phyloP scores from a whole-genome alignment of 495 filamentous ascomycete species.

The Apiosordaria backusii region DNA sequence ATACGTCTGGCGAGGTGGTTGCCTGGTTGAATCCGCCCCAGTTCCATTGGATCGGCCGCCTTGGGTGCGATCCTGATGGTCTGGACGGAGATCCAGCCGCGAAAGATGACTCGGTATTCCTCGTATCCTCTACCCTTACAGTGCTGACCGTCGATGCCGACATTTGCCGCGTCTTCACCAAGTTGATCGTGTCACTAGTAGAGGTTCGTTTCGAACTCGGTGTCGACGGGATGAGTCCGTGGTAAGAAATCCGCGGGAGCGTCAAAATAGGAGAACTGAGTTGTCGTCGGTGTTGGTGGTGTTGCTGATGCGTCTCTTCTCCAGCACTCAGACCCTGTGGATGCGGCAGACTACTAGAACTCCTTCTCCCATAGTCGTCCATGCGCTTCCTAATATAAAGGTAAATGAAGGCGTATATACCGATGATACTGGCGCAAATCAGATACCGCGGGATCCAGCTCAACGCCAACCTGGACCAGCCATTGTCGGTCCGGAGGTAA shows the following conservation, averaged over 20 bases:
- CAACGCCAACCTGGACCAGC: slow-evolving; percentile 63
- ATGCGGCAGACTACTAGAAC: slow-evolving; percentile 21
- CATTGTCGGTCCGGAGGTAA: slow-evolving; percentile 58
- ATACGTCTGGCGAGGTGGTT: slow-evolving; percentile 3
- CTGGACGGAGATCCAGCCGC: neutral
- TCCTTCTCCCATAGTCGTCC: slow-evolving; percentile 30
- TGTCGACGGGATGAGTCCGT: slow-evolving; percentile 39
- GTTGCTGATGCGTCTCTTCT: neutral
- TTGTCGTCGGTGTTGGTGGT: neutral
- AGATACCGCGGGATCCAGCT: slow-evolving; percentile 71
- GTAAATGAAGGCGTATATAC: slow-evolving; percentile 64
- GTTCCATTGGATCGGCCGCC: slow-evolving; percentile 36
- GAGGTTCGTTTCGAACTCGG: slow-evolving; percentile 31
- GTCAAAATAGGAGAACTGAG: slow-evolving; percentile 16
- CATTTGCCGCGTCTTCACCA: slow-evolving; percentile 24
- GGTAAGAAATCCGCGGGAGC: slow-evolving; percentile 38
- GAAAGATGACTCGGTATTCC: neutral
- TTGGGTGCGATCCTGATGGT: neutral
- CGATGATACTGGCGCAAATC: slow-evolving; percentile 57
- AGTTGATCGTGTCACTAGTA: slow-evolving; percentile 21
- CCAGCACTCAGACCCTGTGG: slow-evolving; percentile 1
- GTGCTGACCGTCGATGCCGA: slow-evolving; percentile 35
- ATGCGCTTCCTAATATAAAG: slow-evolving; percentile 52
- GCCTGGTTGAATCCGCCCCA: slow-evolving; percentile 32
- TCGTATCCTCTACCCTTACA: slow-evolving; percentile 14